Evolutionary conservation across 495 filamentous ascomycete genomes (phyloP), one percentile per base, ranked within the genome.

Genomic region (Aspergillus asperescens): DNA sequence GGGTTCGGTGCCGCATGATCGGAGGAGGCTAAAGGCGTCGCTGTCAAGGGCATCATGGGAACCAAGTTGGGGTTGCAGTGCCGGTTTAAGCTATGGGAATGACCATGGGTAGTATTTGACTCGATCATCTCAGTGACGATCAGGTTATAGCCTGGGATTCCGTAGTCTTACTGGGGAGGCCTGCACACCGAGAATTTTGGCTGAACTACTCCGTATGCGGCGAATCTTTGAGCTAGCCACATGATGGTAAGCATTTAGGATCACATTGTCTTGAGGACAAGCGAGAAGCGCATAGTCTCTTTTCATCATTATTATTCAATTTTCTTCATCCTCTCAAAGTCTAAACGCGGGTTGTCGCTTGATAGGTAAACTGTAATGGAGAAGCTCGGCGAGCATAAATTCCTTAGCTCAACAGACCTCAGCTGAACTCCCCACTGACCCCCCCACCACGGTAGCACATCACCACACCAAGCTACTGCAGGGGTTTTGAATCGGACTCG

Each of bases 391-490:
- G n/a, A n/a, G n/a, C n/a, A n/a, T n/a, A n/a, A n/a, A 5, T 13
- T 34, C 23, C 12, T 47, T 34, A 37, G 46, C 34, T 8, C 8
- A 5, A 12, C 18, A 38, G 15, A 10, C 46, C 56, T 52, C 60
- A 62, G 60, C 60, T 62, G 60, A 62, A 59, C 42, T 44, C 31
- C 22, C 52, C 31, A 41, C 48, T 20, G 27, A 5, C 35, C 15
- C 27, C 31, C 8, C 28, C 22, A 16, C 39, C 42, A 28, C 52
- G 46, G 43, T 19, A 27, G 4, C 20, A n/a, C 16, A 35, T 15
- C n/a, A 35, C 32, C 16, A 16, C 35, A 40, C 47, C 56, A 56
- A 56, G 25, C 55, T 61, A 50, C 59, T 61, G 48, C 59, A 57
- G 52, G 50, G 50, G 47, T 40, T 15, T 24, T 23, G 10, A 24